These are phyloP conservation scores for Metschnikowia henanensis DNA, from an alignment of 805 yeast species.

Conservation along the genomic window DNA sequence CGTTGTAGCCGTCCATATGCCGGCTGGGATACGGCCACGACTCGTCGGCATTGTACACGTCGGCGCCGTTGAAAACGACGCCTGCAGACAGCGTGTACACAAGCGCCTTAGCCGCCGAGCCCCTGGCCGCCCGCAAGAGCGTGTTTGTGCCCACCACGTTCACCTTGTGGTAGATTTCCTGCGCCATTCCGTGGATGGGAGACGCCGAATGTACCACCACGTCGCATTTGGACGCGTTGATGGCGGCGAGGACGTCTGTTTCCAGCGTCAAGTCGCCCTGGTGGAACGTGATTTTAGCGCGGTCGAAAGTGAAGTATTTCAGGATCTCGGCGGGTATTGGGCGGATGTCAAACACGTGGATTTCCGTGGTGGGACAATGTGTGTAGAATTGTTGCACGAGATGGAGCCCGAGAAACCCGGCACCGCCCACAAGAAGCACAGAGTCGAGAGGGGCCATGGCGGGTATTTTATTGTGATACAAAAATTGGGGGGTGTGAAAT, in stretches of 20 bases:
- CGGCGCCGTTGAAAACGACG: conserved; percentile 94
- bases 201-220: conserved; percentile 96
- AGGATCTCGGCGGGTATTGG: conserved; percentile 77
- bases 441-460: conserved; percentile 35
- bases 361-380: conserved; percentile 61
- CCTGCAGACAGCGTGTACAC: conserved; percentile 98
- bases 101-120: conserved; percentile 55
- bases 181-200: conserved; percentile 85
- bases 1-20: conserved; percentile 97
- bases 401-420: conserved; percentile 94
- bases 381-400: conserved; percentile 81
- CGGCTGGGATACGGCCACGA: conserved; percentile 87
- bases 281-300: conserved; percentile 55
- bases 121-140: conserved; percentile 62
- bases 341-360: conserved; percentile 89
- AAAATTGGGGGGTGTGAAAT: too few species aligned
- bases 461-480: too few species aligned
- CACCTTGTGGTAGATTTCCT: conserved; percentile 81
- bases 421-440: conserved; percentile 90
- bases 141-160: conserved; percentile 88
- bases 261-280: conserved; percentile 84
- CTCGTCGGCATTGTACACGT: conserved; percentile 90
- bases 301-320: conserved; percentile 71
- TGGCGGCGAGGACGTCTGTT: conserved; percentile 65
- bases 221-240: conserved; percentile 56